Evolutionary conservation across 139 green algal genomes (phyloP).

Genomic region (Micractinium conductrix): DNA sequence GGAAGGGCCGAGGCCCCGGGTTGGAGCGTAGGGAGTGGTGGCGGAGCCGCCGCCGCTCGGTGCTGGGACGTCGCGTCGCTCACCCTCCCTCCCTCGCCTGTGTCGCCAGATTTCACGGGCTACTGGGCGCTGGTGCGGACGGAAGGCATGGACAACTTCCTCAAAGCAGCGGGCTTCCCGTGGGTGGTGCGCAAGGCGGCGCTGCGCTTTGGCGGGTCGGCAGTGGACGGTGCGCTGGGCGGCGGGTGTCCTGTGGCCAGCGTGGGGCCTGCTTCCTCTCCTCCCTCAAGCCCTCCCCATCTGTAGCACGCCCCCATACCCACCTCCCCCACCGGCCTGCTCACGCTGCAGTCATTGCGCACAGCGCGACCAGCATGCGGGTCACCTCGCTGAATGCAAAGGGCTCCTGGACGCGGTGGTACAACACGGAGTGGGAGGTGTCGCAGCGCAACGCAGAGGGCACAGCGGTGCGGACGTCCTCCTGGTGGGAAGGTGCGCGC

Average conservation of each 20-base stretch:
- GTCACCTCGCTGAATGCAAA: constrained; percentile 52
- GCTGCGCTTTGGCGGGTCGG: constrained; percentile 36
- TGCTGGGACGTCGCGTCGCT: too few relatives aligned
- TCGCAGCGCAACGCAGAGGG: constrained; percentile 39
- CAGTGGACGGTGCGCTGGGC: too few relatives aligned
- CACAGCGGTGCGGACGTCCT: constrained; percentile 22
- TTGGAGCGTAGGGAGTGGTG: too few relatives aligned
- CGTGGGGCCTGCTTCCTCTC: too few relatives aligned
- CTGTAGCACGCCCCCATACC: too few relatives aligned
- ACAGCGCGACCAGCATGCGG: constrained; percentile 19
- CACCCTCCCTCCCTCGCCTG: neutral
- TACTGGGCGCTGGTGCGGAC: constrained; percentile 45
- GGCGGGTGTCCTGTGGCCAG: too few relatives aligned
- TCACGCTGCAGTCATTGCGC: constrained; percentile 39
- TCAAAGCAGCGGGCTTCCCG: constrained; percentile 41
- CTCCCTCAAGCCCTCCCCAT: too few relatives aligned
- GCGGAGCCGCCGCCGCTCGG: neutral
- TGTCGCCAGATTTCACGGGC: constrained; percentile 39
- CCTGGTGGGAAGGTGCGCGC: constrained; percentile 38
- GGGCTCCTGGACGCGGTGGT: constrained; percentile 41
- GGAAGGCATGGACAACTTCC: constrained; percentile 52
- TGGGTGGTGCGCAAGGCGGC: constrained; percentile 49
- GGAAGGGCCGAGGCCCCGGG: too few relatives aligned
- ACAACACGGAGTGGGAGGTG: constrained; percentile 27
- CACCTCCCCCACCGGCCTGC: too few relatives aligned